These are phyloP conservation scores for Paramyrothecium roridum DNA, from an alignment of 2,329 filamentous ascomycete species.

Conservation along the genomic window DNA sequence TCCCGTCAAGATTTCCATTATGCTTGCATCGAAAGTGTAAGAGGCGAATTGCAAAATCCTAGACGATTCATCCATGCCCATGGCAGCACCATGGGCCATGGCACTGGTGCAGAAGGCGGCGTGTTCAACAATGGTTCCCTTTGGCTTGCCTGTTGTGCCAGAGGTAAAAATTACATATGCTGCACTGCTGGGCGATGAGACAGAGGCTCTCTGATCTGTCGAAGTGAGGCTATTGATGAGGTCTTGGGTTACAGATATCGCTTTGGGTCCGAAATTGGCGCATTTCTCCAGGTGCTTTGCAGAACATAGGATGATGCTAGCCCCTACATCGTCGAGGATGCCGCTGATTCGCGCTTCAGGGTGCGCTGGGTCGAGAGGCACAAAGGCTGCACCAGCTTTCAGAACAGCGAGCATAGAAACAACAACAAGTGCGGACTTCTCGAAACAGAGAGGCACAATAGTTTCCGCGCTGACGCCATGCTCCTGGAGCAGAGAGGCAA, in stretches of 20 bases:
- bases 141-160: conserved; percentile 21
- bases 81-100: conserved; percentile 40
- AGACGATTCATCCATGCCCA: conserved; percentile 42
- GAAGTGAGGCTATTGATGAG: not conserved
- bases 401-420: conserved; percentile 19
- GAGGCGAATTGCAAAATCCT: conserved; percentile 51
- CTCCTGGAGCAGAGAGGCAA: conserved; percentile 28
- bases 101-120: conserved; percentile 49
- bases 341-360: conserved; percentile 6
- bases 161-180: conserved; percentile 24
- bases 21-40: conserved; percentile 47
- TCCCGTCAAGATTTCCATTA: conserved; percentile 22
- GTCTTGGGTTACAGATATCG: conserved; percentile 1
- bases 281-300: conserved; percentile 1
- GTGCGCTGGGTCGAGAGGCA: conserved; percentile 18
- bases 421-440: conserved; percentile 17
- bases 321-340: conserved; percentile 1
- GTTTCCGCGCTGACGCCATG: not conserved
- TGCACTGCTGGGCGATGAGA: conserved; percentile 4
- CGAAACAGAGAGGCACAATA: conserved; percentile 14
- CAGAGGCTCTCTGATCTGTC: not conserved
- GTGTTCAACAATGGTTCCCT: conserved; percentile 37
- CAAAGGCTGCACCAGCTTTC: conserved; percentile 17
- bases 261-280: not conserved
- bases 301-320: conserved; percentile 1